Base-by-base conservation (phyloP, 2,329 filamentous ascomycete species). In the Ophiocordyceps sinensis region DNA sequence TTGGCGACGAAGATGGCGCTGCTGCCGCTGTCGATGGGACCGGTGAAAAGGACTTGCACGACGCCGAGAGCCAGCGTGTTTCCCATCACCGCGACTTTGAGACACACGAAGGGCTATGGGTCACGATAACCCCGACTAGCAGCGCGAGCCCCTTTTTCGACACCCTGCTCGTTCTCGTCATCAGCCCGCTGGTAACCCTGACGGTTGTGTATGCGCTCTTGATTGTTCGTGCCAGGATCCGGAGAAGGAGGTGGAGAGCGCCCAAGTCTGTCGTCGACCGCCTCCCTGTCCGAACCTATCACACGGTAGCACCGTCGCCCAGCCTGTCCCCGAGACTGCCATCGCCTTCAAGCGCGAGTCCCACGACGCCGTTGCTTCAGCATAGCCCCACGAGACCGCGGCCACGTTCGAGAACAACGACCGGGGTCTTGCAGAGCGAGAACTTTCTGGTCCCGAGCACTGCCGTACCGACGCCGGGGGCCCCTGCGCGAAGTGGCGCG, bases 251-350 rank as follows among this genome's bases (percentile, higher is more conserved):
- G 51, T 98, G 91, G 89, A 78, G 91, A 52, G 91, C 91, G n/a
- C 91, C 91, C 5, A 98, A 98, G 61, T 94, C 86, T 1, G 79
- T 98, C 1, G 88, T 98, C 15, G 88, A 95, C 51, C 80, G 84
- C 44, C 72, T 98, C n/a, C 91, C 91, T 2, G 87, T 98, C 13
- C 79, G 89, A 44, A 96, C 88, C 0, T 98, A 95, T 55, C 88
- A 94, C 53, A 94, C 88, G 0, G 84, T 94, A 30, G 66, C 75
- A 3, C 67, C 71, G 11, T 72, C 76, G 2, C 75, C 78, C 1
- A 55, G 47, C 39, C 59, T 75, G 59, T 63, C 74, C 53, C 51
- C 75, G 45, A 54, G 79, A 39, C 56, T 78, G 3, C 68, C 82
- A 5, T 84, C 78, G 17, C 78, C 79, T 0, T 69, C 68, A 12